Percentiles rank a stretch among this genome's conserved stretches.
Evolutionary conservation across 2,329 filamentous ascomycete species (phyloP).

Genomic region (Boeremia exigua): DNA sequence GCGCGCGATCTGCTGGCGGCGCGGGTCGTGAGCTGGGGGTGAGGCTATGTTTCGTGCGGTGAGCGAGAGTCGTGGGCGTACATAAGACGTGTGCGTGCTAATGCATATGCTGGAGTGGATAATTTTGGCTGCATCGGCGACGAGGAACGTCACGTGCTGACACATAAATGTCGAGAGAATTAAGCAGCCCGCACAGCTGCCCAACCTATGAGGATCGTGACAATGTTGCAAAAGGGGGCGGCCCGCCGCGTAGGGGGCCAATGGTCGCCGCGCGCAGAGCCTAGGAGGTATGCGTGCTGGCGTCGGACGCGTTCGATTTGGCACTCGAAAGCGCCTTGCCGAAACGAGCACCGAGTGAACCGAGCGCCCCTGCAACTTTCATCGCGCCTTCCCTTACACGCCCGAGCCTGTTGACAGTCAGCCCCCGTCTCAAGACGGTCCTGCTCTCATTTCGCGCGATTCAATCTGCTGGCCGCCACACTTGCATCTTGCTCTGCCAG

Average conservation of each 20-base stretch:
- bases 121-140: slow-evolving; percentile 21
- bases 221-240: slow-evolving; percentile 39
- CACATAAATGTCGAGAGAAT: slow-evolving; percentile 11
- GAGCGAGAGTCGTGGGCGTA: slow-evolving; percentile 28
- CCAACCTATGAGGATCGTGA: slow-evolving; percentile 18
- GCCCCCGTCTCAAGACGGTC: slow-evolving; percentile 28
- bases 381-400: slow-evolving; percentile 32
- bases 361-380: slow-evolving; percentile 28
- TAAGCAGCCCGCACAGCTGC: slow-evolving; percentile 16
- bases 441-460: slow-evolving; percentile 37
- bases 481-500: slow-evolving; percentile 14
- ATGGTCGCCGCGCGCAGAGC: slow-evolving; percentile 18
- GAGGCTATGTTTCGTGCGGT: slow-evolving; percentile 22
- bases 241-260: slow-evolving; percentile 22
- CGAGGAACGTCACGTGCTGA: slow-evolving; percentile 31
- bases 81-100: slow-evolving; percentile 34
- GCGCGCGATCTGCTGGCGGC: slow-evolving; percentile 8
- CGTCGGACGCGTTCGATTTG: slow-evolving; percentile 14
- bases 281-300: slow-evolving; percentile 6
- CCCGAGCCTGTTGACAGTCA: slow-evolving; percentile 34
- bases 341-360: slow-evolving; percentile 19
- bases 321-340: slow-evolving; percentile 5
- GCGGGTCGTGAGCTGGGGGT: slow-evolving; percentile 2
- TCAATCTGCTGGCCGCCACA: slow-evolving; percentile 27
- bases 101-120: slow-evolving; percentile 25